Percentiles rank a stretch among this genome's conserved stretches.
Evolutionary conservation across 345 rosid species (phyloP).

Genomic region (Nephelium lappaceum): DNA sequence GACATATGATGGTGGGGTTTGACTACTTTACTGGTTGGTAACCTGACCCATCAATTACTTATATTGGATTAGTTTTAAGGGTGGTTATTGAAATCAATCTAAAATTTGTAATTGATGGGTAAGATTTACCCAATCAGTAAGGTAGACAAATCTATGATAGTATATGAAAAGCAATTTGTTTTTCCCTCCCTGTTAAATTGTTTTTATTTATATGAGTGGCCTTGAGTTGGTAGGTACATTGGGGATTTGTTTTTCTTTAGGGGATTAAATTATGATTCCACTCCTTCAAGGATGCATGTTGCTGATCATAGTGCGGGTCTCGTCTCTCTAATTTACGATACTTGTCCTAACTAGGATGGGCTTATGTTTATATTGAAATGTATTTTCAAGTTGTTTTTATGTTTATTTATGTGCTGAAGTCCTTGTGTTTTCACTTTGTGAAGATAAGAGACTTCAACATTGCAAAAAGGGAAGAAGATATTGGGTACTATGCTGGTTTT

Average conservation of each 20-base stretch:
- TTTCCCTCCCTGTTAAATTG: neutral
- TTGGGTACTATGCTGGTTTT: constrained; percentile 88
- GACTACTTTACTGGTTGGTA: no score
- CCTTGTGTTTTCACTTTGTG: constrained; percentile 14
- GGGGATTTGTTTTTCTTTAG: neutral
- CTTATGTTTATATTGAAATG: neutral
- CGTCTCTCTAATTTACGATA: neutral
- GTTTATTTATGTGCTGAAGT: neutral
- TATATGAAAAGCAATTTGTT: neutral
- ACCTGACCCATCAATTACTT: no score
- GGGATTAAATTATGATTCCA: neutral
- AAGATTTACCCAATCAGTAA: no score
- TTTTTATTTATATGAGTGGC: neutral
- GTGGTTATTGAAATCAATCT: no score
- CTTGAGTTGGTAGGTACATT: neutral
- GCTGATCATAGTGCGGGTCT: neutral
- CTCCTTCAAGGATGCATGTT: neutral
- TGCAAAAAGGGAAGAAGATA: constrained; percentile 79
- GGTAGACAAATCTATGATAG: no score
- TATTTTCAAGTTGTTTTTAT: neutral
- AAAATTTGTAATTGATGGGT: no score
- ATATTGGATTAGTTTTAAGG: no score
- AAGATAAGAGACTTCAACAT: constrained; percentile 77
- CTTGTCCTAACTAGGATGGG: neutral
- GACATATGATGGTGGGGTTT: no score